Percentiles rank a stretch among this genome's conserved stretches.
These are phyloP conservation scores for Diaporthe sp. DNA, from an alignment of 2,329 filamentous ascomycete genomes.

Conservation along the genomic window DNA sequence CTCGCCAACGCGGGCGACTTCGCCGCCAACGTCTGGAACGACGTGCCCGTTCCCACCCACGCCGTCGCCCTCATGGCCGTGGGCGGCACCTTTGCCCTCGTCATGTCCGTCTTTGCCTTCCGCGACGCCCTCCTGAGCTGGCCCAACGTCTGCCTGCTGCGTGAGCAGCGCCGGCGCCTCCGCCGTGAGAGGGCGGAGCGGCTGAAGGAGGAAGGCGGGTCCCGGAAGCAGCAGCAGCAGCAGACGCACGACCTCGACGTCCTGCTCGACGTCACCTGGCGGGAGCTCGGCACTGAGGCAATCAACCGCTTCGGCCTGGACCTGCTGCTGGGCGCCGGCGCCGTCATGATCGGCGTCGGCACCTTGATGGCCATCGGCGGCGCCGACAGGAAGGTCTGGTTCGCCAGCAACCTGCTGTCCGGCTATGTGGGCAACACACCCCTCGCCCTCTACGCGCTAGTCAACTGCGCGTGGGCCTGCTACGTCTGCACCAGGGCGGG, in stretches of 20 bases:
- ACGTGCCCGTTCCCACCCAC: constrained; percentile 61
- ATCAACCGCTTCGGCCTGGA: constrained; percentile 66
- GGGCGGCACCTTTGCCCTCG: constrained; percentile 61
- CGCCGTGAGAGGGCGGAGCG: constrained; percentile 21
- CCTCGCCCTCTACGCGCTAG: constrained; percentile 61
- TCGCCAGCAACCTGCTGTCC: constrained; percentile 65
- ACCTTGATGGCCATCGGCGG: constrained; percentile 68
- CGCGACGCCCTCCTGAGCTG: constrained; percentile 58
- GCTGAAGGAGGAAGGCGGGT: constrained; percentile 40
- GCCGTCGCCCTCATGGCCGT: constrained; percentile 66
- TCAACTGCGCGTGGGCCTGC: constrained; percentile 62
- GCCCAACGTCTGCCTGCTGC: constrained; percentile 60
- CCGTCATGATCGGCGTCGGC: constrained; percentile 63
- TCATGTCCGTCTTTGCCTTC: constrained; percentile 59
- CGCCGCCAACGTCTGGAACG: constrained; percentile 70
- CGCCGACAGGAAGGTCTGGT: constrained; percentile 55
- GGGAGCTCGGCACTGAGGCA: constrained; percentile 64
- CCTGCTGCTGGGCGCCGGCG: constrained; percentile 62
- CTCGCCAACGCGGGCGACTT: constrained; percentile 69
- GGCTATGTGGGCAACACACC: constrained; percentile 68
- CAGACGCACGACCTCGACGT: constrained; percentile 47
- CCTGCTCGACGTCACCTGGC: constrained; percentile 57
- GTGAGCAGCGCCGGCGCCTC: constrained; percentile 52
- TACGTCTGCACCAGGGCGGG: constrained; percentile 58
- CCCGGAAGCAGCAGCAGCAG: not conserved